A percentile compares a stretch with the other conserved stretches of the same genome.
Evolutionary conservation across 176 grass and related monocot species (phyloP).

Genomic region (Oropetium thomaeum): DNA sequence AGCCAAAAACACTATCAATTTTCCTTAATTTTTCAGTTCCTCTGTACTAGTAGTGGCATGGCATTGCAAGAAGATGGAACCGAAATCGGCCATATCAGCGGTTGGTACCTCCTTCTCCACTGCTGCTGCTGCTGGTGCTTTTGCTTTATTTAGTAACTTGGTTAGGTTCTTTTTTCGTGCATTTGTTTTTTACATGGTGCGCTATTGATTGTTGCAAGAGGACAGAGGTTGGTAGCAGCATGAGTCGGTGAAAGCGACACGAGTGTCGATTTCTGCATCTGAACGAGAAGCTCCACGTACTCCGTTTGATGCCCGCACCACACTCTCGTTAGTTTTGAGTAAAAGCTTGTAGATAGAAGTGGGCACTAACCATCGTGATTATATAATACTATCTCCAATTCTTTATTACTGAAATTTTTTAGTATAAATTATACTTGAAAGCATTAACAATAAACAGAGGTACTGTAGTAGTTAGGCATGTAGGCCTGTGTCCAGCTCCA

Average conservation of each 20-base stretch:
- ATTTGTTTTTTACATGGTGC: neutral
- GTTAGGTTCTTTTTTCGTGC: neutral
- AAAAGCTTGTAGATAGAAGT: no score
- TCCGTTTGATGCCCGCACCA: slow-evolving; percentile 15
- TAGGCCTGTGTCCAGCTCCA: neutral
- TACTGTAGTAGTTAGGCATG: no score
- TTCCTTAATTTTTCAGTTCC: no score
- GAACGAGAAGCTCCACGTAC: no score
- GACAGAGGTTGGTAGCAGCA: neutral
- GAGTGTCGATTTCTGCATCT: neutral
- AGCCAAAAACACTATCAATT: no score
- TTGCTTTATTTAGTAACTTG: neutral
- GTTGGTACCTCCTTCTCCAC: neutral
- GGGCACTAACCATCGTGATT: no score
- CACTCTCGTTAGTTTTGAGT: neutral
- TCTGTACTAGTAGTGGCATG: neutral
- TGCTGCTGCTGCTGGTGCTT: neutral
- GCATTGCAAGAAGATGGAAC: neutral
- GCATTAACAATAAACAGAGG: no score
- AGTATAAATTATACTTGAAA: no score
- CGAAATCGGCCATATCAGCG: neutral
- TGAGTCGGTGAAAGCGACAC: neutral
- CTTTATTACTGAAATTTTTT: no score
- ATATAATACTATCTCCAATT: no score
- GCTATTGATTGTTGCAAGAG: neutral